A percentile compares a stretch with the other conserved stretches of the same genome.
phyloP scores from a whole-genome alignment of 768 basidiomycete genomes.

The Russula ochroleuca region DNA sequence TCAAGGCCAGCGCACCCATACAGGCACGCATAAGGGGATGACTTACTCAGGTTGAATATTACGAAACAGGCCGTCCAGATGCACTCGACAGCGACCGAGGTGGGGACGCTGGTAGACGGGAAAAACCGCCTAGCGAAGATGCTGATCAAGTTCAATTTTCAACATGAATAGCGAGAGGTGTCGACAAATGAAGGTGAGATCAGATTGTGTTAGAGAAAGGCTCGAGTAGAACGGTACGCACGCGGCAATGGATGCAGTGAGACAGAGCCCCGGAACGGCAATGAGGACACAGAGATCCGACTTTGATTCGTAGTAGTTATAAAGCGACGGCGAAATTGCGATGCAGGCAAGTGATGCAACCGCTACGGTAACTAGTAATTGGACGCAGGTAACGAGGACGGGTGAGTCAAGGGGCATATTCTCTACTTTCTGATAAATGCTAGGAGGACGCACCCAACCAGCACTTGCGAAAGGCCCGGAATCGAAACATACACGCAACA shows the following conservation, averaged over 20 bases:
- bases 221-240: background rate
- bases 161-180: no score
- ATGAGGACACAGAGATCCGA: slow-evolving; percentile 24
- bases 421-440: background rate
- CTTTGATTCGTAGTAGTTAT: slow-evolving; percentile 18
- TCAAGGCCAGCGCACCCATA: background rate
- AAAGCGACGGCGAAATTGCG: slow-evolving; percentile 16
- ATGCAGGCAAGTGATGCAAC: slow-evolving; percentile 18
- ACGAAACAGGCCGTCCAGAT: slow-evolving; percentile 27
- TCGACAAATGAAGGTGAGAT: background rate
- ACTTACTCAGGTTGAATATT: slow-evolving; percentile 24
- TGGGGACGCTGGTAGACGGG: slow-evolving; percentile 2
- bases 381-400: background rate
- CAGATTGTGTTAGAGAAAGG: background rate
- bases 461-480: slow-evolving; percentile 27
- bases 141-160: background rate
- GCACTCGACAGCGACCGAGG: slow-evolving; percentile 25
- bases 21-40: background rate
- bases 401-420: background rate
- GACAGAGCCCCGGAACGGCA: slow-evolving; percentile 18
- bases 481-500: slow-evolving; percentile 17
- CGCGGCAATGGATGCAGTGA: slow-evolving; percentile 6
- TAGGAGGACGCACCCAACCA: slow-evolving; percentile 20
- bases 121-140: slow-evolving; percentile 22
- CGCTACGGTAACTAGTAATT: slow-evolving; percentile 14